Conservation (phyloP, 768 basidiomycete genomes). For the Mycena kentingensis region DNA sequence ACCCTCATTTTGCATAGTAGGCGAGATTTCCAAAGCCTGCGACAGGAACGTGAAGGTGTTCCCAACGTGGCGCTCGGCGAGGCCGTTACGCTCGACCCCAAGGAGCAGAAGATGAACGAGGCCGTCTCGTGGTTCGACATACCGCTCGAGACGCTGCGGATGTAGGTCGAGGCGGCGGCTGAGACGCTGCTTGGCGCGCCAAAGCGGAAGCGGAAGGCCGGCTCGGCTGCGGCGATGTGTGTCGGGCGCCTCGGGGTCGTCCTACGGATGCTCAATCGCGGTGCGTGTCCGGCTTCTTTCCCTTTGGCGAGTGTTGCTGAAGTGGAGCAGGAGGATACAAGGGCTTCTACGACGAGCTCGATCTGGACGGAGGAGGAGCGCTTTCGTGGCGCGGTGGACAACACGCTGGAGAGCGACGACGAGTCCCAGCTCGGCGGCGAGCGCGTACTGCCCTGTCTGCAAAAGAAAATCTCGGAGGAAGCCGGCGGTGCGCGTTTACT, state of each 20-base stretch:
- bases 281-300: conserved; percentile 53
- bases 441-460: no score
- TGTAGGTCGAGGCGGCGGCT: conserved; percentile 91
- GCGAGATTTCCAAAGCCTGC: conserved; percentile 99
- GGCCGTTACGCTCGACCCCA: conserved; percentile 92
- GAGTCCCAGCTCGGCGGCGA: conserved; percentile 78
- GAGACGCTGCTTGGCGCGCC: conserved; percentile 78
- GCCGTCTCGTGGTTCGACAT: conserved; percentile 82
- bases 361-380: conserved; percentile 94
- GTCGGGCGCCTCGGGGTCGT: conserved; percentile 87
- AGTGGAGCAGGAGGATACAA: conserved; percentile 81
- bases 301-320: neutral
- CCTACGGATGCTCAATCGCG: conserved; percentile 89
- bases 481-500: conserved; percentile 60
- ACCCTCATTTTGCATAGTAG: conserved; percentile 64
- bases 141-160: conserved; percentile 87
- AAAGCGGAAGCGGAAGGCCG: conserved; percentile 82
- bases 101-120: conserved; percentile 94
- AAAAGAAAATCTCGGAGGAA: conserved; percentile 78
- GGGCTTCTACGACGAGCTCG: conserved; percentile 96
- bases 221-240: conserved; percentile 60
- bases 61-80: conserved; percentile 97
- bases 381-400: conserved; percentile 77
- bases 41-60: conserved; percentile 99
- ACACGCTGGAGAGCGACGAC: conserved; percentile 63